Percentiles rank a stretch among this genome's conserved stretches.
phyloP scores from a whole-genome alignment of 2,329 filamentous ascomycete species.

The Aspergillus sp. region DNA sequence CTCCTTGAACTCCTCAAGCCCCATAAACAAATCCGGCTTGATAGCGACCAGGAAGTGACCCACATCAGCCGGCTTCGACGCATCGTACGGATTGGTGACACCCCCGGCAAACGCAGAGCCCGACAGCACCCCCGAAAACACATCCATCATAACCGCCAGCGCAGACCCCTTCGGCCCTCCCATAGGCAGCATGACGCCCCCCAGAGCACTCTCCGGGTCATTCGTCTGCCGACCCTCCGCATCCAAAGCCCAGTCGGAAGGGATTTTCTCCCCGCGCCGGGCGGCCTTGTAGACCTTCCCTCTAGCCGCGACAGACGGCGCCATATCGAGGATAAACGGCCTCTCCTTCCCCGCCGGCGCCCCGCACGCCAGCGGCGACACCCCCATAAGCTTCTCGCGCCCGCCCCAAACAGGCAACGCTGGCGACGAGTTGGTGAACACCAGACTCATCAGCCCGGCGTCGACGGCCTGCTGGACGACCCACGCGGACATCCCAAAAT shows the following conservation, averaged over 20 bases:
- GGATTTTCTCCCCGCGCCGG: conserved; percentile 34
- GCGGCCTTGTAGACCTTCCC: conserved; percentile 40
- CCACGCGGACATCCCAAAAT: conserved; percentile 79
- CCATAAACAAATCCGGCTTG: conserved; percentile 67
- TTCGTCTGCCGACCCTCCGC: conserved; percentile 58
- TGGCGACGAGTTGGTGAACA: conserved; percentile 64
- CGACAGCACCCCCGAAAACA: conserved; percentile 68
- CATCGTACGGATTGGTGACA: conserved; percentile 68
- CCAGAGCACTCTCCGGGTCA: conserved; percentile 60
- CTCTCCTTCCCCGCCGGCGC: conserved; percentile 53
- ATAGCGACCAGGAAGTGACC: conserved; percentile 65
- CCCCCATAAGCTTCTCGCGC: conserved; percentile 59
- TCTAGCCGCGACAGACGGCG: conserved; percentile 36
- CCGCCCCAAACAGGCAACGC: conserved; percentile 65
- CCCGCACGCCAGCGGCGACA: conserved; percentile 64
- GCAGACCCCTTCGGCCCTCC: conserved; percentile 74
- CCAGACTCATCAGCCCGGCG: conserved; percentile 58
- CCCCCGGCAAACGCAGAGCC: conserved; percentile 70
- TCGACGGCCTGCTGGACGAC: conserved; percentile 68
- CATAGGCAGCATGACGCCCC: conserved; percentile 78
- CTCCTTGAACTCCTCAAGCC: conserved; percentile 56
- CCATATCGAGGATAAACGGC: conserved; percentile 50
- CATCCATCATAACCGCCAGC: conserved; percentile 77
- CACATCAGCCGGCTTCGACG: conserved; percentile 58
- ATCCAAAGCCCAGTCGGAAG: conserved; percentile 62